phyloP scores from a whole-genome alignment of 352 stramenopile genomes.

The Globisporangium sylvaticum region DNA sequence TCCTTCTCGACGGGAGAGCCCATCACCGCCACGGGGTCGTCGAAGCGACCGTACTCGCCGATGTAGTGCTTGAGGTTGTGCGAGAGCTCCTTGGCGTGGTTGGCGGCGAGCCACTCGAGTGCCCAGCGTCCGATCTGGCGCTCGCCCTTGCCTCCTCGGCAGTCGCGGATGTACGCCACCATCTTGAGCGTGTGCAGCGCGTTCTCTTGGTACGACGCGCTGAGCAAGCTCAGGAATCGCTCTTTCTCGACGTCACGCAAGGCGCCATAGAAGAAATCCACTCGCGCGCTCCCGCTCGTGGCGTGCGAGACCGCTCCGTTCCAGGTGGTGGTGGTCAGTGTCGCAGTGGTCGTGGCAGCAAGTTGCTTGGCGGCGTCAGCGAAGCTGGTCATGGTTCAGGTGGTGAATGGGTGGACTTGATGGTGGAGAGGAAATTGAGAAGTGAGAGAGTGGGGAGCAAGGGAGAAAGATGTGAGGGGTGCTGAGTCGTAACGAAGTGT shows the following conservation, averaged over 20 bases:
- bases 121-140: constrained; percentile 33
- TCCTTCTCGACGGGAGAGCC: constrained; percentile 30
- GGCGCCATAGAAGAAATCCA: constrained; percentile 44
- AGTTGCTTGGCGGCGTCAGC: constrained; percentile 25
- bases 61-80: constrained; percentile 49
- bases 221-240: constrained; percentile 24
- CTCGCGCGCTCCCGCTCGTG: constrained; percentile 30
- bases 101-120: constrained; percentile 32
- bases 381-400: constrained; percentile 17
- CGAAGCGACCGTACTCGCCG: constrained; percentile 42
- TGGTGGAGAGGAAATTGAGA: constrained; percentile 1
- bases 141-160: constrained; percentile 46
- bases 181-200: constrained; percentile 54
- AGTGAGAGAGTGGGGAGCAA: constrained; percentile 17
- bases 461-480: no score
- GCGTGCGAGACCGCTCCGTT: constrained; percentile 38
- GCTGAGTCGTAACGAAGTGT: no score
- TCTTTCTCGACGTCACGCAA: constrained; percentile 27
- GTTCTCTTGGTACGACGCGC: constrained; percentile 40
- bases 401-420: not conserved
- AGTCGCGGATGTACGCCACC: constrained; percentile 46
- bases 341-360: constrained; percentile 4
- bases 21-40: constrained; percentile 44
- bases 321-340: constrained; percentile 24
- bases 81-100: constrained; percentile 27